Conservation (phyloP, 352 stramenopile species). For the Phytophthora crassamura region DNA sequence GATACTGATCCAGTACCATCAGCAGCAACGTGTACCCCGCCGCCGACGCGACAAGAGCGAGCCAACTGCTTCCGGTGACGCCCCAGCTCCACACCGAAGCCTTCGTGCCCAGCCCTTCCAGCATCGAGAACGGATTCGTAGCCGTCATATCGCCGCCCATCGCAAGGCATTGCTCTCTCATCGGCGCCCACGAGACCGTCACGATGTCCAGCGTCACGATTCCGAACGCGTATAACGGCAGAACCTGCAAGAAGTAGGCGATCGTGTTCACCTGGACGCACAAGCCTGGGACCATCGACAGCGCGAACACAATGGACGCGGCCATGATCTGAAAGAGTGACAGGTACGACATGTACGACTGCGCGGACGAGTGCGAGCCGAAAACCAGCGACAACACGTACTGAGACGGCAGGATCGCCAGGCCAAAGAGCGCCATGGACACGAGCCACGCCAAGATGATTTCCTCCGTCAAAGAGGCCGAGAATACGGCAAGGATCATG, state of each 20-base stretch:
- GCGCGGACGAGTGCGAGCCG: conserved; percentile 75
- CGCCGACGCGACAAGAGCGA: conserved; percentile 48
- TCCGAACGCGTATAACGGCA: conserved; percentile 72
- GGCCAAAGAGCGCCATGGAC: conserved; percentile 46
- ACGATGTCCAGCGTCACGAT: conserved; percentile 57
- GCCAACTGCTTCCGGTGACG: conserved; percentile 50
- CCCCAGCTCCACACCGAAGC: conserved; percentile 61
- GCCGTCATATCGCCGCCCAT: conserved; percentile 10
- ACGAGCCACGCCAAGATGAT: conserved; percentile 52
- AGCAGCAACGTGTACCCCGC: conserved; percentile 62
- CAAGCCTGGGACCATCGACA: conserved; percentile 59
- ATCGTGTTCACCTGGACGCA: conserved; percentile 54
- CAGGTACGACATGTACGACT: conserved; percentile 80
- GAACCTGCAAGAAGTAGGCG: conserved; percentile 54
- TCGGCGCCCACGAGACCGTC: conserved; percentile 50
- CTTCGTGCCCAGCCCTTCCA: conserved; percentile 19
- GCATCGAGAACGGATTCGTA: conserved; percentile 29
- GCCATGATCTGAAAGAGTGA: conserved; percentile 77
- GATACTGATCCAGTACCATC: conserved; percentile 59
- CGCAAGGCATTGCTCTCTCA: conserved; percentile 54
- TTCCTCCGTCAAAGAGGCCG: conserved; percentile 32
- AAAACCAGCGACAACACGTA: conserved; percentile 78
- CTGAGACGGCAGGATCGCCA: conserved; percentile 71
- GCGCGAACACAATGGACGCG: conserved; percentile 45
- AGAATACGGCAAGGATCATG: conserved; percentile 48